Percentiles rank a stretch among this genome's conserved stretches.
These are phyloP conservation scores for Hippophae tibetana DNA, from an alignment of 306 rosid genomes.

Conservation along the genomic window DNA sequence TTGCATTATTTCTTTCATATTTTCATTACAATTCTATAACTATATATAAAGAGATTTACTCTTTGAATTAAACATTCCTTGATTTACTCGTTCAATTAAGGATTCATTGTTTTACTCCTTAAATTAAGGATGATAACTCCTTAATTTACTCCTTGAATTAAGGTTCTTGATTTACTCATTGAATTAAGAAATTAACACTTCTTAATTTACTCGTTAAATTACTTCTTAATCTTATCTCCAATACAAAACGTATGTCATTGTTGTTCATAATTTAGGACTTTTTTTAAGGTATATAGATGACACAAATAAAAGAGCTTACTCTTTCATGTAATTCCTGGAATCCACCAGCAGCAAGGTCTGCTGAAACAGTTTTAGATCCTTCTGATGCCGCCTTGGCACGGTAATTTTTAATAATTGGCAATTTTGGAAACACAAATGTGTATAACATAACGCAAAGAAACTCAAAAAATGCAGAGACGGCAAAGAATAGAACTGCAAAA, in stretches of 20 bases:
- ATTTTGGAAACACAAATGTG: slow-evolving; percentile 57
- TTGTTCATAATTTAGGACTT: neutral
- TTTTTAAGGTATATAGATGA: neutral
- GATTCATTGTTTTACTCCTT: too few relatives aligned
- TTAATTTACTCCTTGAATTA: too few relatives aligned
- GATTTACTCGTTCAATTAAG: too few relatives aligned
- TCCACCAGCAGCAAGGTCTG: slow-evolving; percentile 83
- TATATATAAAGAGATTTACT: too few relatives aligned
- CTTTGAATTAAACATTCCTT: too few relatives aligned
- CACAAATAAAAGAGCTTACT: slow-evolving; percentile 18
- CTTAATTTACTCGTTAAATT: too few relatives aligned
- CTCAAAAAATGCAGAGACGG: slow-evolving; percentile 58
- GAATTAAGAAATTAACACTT: too few relatives aligned
- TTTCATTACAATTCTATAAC: too few relatives aligned
- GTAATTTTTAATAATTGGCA: slow-evolving; percentile 68
- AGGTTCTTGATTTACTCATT: too few relatives aligned
- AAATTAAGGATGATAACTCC: too few relatives aligned
- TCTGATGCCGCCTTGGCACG: slow-evolving; percentile 81
- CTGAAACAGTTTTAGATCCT: slow-evolving; percentile 76
- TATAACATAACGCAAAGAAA: slow-evolving; percentile 59
- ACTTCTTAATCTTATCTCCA: too few relatives aligned
- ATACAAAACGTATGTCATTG: slow-evolving; percentile 1
- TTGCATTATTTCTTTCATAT: too few relatives aligned
- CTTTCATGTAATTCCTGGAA: slow-evolving; percentile 27
- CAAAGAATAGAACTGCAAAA: slow-evolving; percentile 68